Conservation (phyloP, 495 filamentous ascomycete species). For the Clohesyomyces aquaticus region DNA sequence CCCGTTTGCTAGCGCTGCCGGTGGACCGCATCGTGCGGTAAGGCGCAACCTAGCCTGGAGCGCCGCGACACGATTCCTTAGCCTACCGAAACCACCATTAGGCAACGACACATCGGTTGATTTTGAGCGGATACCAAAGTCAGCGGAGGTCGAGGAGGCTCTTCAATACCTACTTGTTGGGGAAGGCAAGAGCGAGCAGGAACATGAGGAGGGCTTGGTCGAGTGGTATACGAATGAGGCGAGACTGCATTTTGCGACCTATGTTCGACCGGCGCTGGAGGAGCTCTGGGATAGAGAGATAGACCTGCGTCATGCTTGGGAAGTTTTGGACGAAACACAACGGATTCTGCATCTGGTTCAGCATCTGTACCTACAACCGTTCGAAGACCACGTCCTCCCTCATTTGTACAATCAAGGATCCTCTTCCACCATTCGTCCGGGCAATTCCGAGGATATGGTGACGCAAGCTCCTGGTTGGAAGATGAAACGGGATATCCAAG, state of each 20-base stretch:
- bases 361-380: slow-evolving; percentile 29
- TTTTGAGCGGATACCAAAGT: slow-evolving; percentile 3
- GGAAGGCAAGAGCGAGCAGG: slow-evolving; percentile 29
- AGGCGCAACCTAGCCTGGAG: slow-evolving; percentile 47
- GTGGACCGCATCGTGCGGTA: slow-evolving; percentile 32
- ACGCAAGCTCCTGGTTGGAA: slow-evolving; percentile 3
- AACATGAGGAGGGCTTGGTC: slow-evolving; percentile 32
- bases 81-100: slow-evolving; percentile 11
- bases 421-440: slow-evolving; percentile 15
- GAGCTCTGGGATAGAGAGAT: slow-evolving; percentile 35
- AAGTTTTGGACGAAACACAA: slow-evolving; percentile 27
- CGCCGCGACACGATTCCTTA: slow-evolving; percentile 44
- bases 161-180: slow-evolving; percentile 35
- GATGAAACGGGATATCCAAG: slow-evolving; percentile 35
- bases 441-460: not conserved
- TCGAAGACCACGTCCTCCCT: slow-evolving; percentile 36
- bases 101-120: slow-evolving; percentile 9
- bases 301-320: slow-evolving; percentile 25
- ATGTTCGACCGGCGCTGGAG: slow-evolving; percentile 18
- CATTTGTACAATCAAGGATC: slow-evolving; percentile 51
- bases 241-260: slow-evolving; percentile 32
- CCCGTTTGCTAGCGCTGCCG: slow-evolving; percentile 23
- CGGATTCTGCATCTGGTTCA: slow-evolving; percentile 33
- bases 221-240: slow-evolving; percentile 40
- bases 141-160: slow-evolving; percentile 30